Base-by-base conservation (phyloP, 1,284 basidiomycete species). In the Cutaneotrichosporon sp. region DNA sequence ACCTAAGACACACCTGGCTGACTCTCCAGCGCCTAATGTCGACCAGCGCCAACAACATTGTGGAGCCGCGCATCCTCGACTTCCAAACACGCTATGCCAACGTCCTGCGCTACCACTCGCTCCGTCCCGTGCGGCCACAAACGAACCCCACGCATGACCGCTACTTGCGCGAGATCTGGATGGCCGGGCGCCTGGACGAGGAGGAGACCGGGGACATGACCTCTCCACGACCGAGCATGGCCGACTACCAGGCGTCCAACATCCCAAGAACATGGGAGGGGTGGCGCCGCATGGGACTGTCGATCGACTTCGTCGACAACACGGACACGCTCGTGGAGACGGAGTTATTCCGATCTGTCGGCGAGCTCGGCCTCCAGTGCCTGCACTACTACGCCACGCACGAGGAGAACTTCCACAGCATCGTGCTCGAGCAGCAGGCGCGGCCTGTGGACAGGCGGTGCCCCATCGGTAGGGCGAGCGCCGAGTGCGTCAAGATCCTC, bases 81-180 rank as follows among this genome's bases (percentile, higher is more conserved):
- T 97, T 95, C 77, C 94, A 97, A 82, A 87, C 89, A 45, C 92
- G 92, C 76, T 87, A 93, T 70, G 84, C 92, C 58, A 85, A 90
- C 29, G 86, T 94, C 18, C 87, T 89, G 2, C 89, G 91, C 71
- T 86, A 88, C 55, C 89, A 89, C 75, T 91, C 95, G 77, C 87
- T 84, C 8, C 89, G 87, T 0, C 80, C 86, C 2, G 89, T 97
- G 33, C 86, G 91, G 67, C 86, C 89, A 3, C 85, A 86, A 27
- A 78, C 80, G 46, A 86, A 89, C 66, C 81, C 84, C 3, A 78
- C 81, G 0, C 90, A 94, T 70, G 83, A 83, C 31, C 82, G 82
- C 16, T 83, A 86, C 53, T 81, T 95, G 20, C 81, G 85, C 20
- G 87, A 85, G 65, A 87, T 95, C 61, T 93, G 91, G 92, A 74